Base-by-base conservation (phyloP, 257 asterid species). In the Plantago major region DNA sequence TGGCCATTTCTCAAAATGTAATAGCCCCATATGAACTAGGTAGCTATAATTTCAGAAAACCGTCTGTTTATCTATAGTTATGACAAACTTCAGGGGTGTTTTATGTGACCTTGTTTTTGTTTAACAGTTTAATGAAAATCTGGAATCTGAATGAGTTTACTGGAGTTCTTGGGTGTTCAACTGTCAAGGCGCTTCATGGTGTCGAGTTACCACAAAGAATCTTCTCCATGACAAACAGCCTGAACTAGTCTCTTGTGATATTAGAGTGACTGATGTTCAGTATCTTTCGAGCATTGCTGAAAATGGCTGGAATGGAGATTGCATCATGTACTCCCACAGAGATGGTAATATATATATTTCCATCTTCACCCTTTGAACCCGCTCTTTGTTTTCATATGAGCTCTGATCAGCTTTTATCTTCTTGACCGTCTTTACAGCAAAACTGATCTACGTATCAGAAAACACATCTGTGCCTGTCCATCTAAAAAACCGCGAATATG, bases 131-230 rank as follows among this genome's bases (percentile, higher is more conserved):
- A 63, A 65, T 88, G 15, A 86, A 86, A 80, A 84, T 88, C 22
- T 88, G 95, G 95, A 85, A 81, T 47, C 65, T 88, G 37, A 85
- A 85, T 40, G 82, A 82, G 37, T 72, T 73, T 70, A 88, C 73
- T 2, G 90, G 93, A 55, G 85, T 88, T 19, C n/a, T 84, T 2
- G 96, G 90, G 83, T 72, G 47, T 84, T 83, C 73, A 86, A 83
- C 65, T 83, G 90, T 62, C 94, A 85, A 80, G 88, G 93, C 37
- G 91, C 94, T 62, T 79, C 87, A 48, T 82, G 91, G 94, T 82
- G 91, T 46, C 78, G 70, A 12, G 70, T 58, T 53, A 80, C 49
- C 5, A 80, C 55, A 67, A 81, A 65, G 67, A 81, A 81, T 68
- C 71, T 75, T 71, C 78, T 88, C 66, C 93, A 86, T 10, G 80